Conservation (phyloP, 2,329 filamentous ascomycete genomes). For the Apiospora arundinis region DNA sequence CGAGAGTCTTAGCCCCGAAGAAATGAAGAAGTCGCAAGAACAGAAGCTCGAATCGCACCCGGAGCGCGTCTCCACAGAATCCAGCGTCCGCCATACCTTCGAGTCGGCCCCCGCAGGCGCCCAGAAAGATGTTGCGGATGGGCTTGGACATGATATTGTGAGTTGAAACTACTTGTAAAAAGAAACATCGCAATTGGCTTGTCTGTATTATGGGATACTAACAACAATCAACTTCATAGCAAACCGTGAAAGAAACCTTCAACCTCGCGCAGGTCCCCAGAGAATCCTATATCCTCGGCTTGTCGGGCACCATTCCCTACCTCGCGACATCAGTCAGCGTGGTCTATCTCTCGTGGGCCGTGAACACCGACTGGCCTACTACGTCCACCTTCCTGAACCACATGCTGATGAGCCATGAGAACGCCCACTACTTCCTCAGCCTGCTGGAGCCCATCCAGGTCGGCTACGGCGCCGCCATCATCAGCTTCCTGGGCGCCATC, state of each 20-base stretch:
- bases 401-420: conserved; percentile 70
- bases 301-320: conserved; percentile 85
- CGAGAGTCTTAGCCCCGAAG: conserved; percentile 58
- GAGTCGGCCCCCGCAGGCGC: conserved; percentile 40
- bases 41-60: conserved; percentile 66
- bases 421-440: conserved; percentile 73
- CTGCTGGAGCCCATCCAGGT: conserved; percentile 87
- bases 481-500: conserved; percentile 91
- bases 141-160: conserved; percentile 62
- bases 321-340: conserved; percentile 83
- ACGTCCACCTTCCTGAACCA: conserved; percentile 70
- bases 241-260: conserved; percentile 73
- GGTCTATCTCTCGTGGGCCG: conserved; percentile 81
- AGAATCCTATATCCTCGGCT: conserved; percentile 71
- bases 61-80: conserved; percentile 64
- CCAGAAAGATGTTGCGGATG: conserved; percentile 37
- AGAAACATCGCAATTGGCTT: background rate
- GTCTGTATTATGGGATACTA: background rate
- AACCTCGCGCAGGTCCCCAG: conserved; percentile 68
- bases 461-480: conserved; percentile 89
- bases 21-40: conserved; percentile 60
- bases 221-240: conserved; percentile 45
- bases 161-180: conserved; percentile 34
- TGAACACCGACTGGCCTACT: conserved; percentile 69
- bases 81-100: conserved; percentile 58